Evolutionary conservation across 805 yeast genomes (phyloP).

Genomic region (Hanseniaspora lindneri): DNA sequence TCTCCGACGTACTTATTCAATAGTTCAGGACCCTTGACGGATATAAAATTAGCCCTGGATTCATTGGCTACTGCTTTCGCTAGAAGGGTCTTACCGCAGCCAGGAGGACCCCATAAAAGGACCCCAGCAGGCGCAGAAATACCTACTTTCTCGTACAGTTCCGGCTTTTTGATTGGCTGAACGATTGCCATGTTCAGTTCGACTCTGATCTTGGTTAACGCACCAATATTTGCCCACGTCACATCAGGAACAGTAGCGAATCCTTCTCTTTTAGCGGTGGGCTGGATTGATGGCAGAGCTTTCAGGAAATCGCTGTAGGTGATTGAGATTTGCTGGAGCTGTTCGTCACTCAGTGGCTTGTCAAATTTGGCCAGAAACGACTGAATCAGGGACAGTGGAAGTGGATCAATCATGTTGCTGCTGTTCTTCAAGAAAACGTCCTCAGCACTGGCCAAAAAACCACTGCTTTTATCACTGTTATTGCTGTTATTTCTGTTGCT

Average conservation of each 20-base stretch:
- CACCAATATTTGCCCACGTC: slow-evolving; percentile 92
- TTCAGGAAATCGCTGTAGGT: slow-evolving; percentile 65
- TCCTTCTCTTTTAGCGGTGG: slow-evolving; percentile 95
- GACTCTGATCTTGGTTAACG: slow-evolving; percentile 63
- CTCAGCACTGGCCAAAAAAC: slow-evolving; percentile 16
- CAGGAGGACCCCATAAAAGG: slow-evolving; percentile 97
- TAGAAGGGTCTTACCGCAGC: slow-evolving; percentile 91
- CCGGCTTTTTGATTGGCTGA: slow-evolving; percentile 90
- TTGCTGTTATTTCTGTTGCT: too few species aligned
- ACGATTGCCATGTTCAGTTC: slow-evolving; percentile 96
- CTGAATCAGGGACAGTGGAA: slow-evolving; percentile 53
- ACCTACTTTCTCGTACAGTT: slow-evolving; percentile 78
- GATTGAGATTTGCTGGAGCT: slow-evolving; percentile 64
- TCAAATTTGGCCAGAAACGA: slow-evolving; percentile 65
- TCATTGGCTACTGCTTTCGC: slow-evolving; percentile 98
- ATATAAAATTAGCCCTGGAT: slow-evolving; percentile 88
- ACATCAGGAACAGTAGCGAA: slow-evolving; percentile 98
- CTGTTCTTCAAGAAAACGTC: slow-evolving; percentile 26
- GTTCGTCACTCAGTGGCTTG: slow-evolving; percentile 60
- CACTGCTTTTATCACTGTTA: too few species aligned
- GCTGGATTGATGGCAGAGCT: slow-evolving; percentile 89
- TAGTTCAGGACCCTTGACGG: slow-evolving; percentile 91
- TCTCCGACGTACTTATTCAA: slow-evolving; percentile 94
- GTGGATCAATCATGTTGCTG: slow-evolving; percentile 28
- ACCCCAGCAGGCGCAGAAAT: slow-evolving; percentile 96